Evolutionary conservation across 1,284 basidiomycete genomes (phyloP), one percentile per base, ranked within the genome.

Genomic region (Naganishia albida): DNA sequence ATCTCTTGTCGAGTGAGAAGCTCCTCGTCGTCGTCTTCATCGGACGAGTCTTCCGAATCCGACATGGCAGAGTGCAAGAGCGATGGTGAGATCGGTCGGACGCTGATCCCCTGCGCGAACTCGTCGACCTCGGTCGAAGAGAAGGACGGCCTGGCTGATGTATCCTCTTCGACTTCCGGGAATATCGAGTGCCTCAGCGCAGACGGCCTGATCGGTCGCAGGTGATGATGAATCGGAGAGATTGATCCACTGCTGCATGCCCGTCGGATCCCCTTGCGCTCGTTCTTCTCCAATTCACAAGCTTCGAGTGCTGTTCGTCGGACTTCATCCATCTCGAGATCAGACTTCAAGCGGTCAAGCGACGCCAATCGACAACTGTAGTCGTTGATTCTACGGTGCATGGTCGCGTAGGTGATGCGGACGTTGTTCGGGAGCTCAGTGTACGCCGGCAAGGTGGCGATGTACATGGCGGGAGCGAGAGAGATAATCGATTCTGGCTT

Each of bases 241-340:
- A 67, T 56, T 55, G 70, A 71, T 40, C 54, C 52, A 16, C 73
- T 73, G 40, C 71, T 72, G 67, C 70, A 76, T 18, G 77, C 75
- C 20, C 73, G 69, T 60, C 76, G 69, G 4, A 73, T 62, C 0
- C 74, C 74, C 68, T 70, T 74, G 62, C 78, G 76, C 28, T 70
- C 73, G 38, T 71, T 68, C 44, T 74, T 69, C 34, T 72, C 71
- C 13, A 73, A 66, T 59, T 80, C 78, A 16, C 78, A 64, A 28
- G 69, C 67, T 62, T 78, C 76, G n/a, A 77, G 70, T 75, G 74
- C 78, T 46, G 63, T 50, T 59, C 78, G 69, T 68, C 77, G 78
- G 64, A 72, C 72, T 68, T 79, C 75, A 59, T 79, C 78, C 13
- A 74, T 69, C 64, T 77, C 74, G 69, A 78, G 66, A 77, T 72